phyloP scores from a whole-genome alignment of 257 asterid species.

The Solanum chilense region DNA sequence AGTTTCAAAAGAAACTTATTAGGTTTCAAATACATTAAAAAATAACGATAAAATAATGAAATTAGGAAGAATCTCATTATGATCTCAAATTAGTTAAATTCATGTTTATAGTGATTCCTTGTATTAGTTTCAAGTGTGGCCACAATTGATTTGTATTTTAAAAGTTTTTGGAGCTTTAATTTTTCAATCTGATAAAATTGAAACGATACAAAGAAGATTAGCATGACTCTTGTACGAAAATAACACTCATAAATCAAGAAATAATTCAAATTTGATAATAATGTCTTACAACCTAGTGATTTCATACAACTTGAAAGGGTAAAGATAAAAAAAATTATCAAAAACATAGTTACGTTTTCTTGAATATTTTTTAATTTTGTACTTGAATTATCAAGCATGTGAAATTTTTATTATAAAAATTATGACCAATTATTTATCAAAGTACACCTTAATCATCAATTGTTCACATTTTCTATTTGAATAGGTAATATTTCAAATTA shows the following conservation, averaged over 20 bases:
- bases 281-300: too few species aligned
- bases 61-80: not conserved
- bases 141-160: not conserved
- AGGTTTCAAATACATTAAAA: too few species aligned
- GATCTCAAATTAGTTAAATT: not conserved
- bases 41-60: too few species aligned
- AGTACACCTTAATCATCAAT: not conserved
- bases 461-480: not conserved
- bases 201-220: not conserved
- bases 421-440: too few species aligned
- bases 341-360: not conserved
- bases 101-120: not conserved
- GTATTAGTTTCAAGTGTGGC: not conserved
- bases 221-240: not conserved
- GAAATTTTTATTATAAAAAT: not conserved
- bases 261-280: not conserved
- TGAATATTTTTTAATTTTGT: too few species aligned
- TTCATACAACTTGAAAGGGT: too few species aligned
- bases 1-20: not conserved
- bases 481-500: too few species aligned
- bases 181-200: not conserved
- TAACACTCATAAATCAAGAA: not conserved
- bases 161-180: not conserved
- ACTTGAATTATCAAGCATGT: not conserved
- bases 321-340: too few species aligned